A percentile compares a stretch with the other conserved stretches of the same genome.
phyloP scores from a whole-genome alignment of 2,329 filamentous ascomycete species.

The Arthrinium phaeospermum region DNA sequence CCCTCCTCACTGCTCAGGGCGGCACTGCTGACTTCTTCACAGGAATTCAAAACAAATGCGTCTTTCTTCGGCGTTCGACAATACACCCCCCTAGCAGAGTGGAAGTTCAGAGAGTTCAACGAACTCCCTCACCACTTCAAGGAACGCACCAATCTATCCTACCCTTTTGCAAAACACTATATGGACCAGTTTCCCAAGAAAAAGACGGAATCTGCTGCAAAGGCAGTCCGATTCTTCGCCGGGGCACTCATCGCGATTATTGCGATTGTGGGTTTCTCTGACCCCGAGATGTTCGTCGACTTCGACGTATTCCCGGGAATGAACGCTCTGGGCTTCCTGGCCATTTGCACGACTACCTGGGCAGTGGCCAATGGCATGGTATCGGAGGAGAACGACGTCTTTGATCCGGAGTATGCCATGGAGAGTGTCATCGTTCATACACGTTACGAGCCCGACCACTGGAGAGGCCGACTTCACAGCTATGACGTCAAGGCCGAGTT shows the following conservation, averaged over 20 bases:
- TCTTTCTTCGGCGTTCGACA: constrained; percentile 84
- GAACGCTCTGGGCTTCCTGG: constrained; percentile 89
- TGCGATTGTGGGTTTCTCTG: constrained; percentile 81
- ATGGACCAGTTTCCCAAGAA: constrained; percentile 96
- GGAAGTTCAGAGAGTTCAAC: constrained; percentile 99
- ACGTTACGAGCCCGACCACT: constrained; percentile 88
- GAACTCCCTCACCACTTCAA: constrained; percentile 92
- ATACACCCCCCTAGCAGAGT: constrained; percentile 92
- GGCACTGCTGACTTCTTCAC: constrained; percentile 28
- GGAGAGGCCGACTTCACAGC: constrained; percentile 88
- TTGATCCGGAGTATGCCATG: constrained; percentile 90
- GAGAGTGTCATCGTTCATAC: constrained; percentile 90
- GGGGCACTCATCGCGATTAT: constrained; percentile 88
- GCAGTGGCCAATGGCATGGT: constrained; percentile 82
- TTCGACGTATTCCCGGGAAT: constrained; percentile 91
- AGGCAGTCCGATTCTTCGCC: constrained; percentile 85
- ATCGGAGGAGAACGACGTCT: constrained; percentile 86
- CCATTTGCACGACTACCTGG: constrained; percentile 82
- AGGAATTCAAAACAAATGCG: constrained; percentile 96
- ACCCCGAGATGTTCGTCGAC: constrained; percentile 86
- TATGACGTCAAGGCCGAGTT: constrained; percentile 94
- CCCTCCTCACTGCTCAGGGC: not conserved
- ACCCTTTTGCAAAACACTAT: constrained; percentile 90
- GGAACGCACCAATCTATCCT: constrained; percentile 90
- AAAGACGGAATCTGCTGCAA: constrained; percentile 84